These are phyloP conservation scores for Alternaria triticina DNA, from an alignment of 2,329 filamentous ascomycete species.

Conservation along the genomic window DNA sequence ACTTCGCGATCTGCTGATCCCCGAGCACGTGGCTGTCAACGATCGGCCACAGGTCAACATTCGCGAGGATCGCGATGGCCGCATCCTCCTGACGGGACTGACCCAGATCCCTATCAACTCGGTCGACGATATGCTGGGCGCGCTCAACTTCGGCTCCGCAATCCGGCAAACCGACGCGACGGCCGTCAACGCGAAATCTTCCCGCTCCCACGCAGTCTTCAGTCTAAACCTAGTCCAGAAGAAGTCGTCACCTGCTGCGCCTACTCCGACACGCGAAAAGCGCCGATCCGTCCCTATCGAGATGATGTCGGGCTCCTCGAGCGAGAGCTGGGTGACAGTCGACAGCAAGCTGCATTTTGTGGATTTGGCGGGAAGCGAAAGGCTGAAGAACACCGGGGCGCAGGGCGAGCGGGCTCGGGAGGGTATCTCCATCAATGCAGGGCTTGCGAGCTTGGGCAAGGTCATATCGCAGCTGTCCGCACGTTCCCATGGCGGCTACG, in stretches of 20 bases:
- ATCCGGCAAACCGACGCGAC: slow-evolving; percentile 97
- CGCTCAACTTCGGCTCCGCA: slow-evolving; percentile 88
- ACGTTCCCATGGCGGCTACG: slow-evolving; percentile 82
- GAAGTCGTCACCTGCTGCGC: slow-evolving; percentile 62
- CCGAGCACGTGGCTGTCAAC: slow-evolving; percentile 70
- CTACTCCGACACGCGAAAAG: slow-evolving; percentile 71
- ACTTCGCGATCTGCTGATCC: slow-evolving; percentile 84
- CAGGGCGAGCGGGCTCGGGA: slow-evolving; percentile 94
- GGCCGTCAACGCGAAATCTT: slow-evolving; percentile 96
- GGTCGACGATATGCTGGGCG: slow-evolving; percentile 86
- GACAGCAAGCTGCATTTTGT: slow-evolving; percentile 99
- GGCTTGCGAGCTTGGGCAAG: slow-evolving; percentile 91
- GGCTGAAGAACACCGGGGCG: slow-evolving; percentile 94
- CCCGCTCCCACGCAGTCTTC: slow-evolving; percentile 96
- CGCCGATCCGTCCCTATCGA: slow-evolving; percentile 87
- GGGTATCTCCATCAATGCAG: slow-evolving; percentile 97
- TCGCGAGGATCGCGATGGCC: slow-evolving; percentile 90
- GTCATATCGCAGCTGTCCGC: slow-evolving; percentile 98
- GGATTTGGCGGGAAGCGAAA: slow-evolving; percentile 94
- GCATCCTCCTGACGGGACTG: slow-evolving; percentile 90
- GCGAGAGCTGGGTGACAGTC: slow-evolving; percentile 74
- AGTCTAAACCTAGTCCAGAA: slow-evolving; percentile 92
- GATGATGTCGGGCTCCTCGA: slow-evolving; percentile 65
- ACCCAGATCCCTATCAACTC: slow-evolving; percentile 89
- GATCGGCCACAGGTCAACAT: slow-evolving; percentile 87